These are phyloP conservation scores for Scheffersomyces segobiensis DNA, from an alignment of 1,139 yeast genomes.

Conservation along the genomic window DNA sequence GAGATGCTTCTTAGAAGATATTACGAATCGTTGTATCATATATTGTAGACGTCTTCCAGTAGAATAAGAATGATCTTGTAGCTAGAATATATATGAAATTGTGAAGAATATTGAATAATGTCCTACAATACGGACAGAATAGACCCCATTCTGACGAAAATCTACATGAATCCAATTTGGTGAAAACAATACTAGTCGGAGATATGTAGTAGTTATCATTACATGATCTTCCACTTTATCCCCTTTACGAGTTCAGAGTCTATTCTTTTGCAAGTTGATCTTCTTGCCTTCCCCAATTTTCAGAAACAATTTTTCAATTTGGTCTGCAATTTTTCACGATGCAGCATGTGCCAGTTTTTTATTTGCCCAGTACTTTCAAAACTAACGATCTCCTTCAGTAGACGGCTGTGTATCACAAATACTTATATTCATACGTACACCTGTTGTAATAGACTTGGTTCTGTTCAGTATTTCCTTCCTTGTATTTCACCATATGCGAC, in stretches of 20 bases:
- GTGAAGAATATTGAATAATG: too few relatives aligned
- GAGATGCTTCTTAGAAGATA: too few relatives aligned
- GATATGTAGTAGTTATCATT: not conserved
- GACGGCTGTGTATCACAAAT: not conserved
- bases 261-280: not conserved
- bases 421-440: not conserved
- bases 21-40: too few relatives aligned
- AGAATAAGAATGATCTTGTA: too few relatives aligned
- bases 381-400: not conserved
- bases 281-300: not conserved
- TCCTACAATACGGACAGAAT: too few relatives aligned
- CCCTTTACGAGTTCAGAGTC: too few relatives aligned
- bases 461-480: not conserved
- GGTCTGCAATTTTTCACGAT: not conserved
- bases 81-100: too few relatives aligned
- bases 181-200: not conserved
- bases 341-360: not conserved
- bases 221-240: not conserved
- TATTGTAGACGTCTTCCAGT: too few relatives aligned
- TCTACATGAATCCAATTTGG: too few relatives aligned
- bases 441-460: not conserved
- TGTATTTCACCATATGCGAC: not conserved
- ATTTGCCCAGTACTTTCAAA: not conserved
- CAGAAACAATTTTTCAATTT: not conserved
- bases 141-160: too few relatives aligned